Evolutionary conservation across 2,329 filamentous ascomycete genomes (phyloP).

Genomic region (Orbilia javanica): DNA sequence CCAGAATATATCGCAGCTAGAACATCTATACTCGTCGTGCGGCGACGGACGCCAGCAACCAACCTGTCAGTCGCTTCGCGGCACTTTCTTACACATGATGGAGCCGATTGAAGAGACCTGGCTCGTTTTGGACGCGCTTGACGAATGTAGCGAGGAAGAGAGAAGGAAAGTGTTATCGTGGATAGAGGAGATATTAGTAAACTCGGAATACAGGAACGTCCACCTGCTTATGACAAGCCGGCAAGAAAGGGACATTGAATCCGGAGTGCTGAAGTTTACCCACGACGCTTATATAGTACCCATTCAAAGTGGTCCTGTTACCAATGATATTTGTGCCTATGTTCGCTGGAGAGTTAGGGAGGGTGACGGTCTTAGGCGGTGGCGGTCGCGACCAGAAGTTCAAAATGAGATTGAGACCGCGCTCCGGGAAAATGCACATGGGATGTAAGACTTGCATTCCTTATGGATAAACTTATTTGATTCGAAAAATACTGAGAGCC

Average conservation of each 20-base stretch:
- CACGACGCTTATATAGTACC: background rate
- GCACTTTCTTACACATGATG: slow-evolving; percentile 61
- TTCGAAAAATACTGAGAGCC: slow-evolving; percentile 38
- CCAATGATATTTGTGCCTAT: slow-evolving; percentile 11
- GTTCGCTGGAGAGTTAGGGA: slow-evolving; percentile 37
- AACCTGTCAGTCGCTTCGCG: slow-evolving; percentile 60
- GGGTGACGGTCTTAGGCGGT: slow-evolving; percentile 61
- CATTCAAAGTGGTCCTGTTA: background rate
- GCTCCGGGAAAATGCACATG: slow-evolving; percentile 60
- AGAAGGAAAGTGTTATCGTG: background rate
- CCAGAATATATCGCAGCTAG: background rate
- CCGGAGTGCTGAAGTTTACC: slow-evolving; percentile 37
- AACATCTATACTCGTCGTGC: background rate
- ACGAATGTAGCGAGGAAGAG: slow-evolving; percentile 60
- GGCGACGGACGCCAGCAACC: slow-evolving; percentile 62
- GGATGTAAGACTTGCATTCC: slow-evolving; percentile 62
- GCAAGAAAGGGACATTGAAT: slow-evolving; percentile 8
- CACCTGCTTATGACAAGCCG: slow-evolving; percentile 21
- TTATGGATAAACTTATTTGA: background rate
- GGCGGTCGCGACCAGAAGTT: slow-evolving; percentile 60
- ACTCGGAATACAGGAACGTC: background rate
- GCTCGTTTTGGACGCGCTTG: slow-evolving; percentile 63
- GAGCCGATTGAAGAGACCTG: slow-evolving; percentile 60
- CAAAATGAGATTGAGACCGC: slow-evolving; percentile 36
- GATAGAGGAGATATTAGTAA: background rate